Conservation (phyloP, 768 basidiomycete species). For the Tulasnella sp. region DNA sequence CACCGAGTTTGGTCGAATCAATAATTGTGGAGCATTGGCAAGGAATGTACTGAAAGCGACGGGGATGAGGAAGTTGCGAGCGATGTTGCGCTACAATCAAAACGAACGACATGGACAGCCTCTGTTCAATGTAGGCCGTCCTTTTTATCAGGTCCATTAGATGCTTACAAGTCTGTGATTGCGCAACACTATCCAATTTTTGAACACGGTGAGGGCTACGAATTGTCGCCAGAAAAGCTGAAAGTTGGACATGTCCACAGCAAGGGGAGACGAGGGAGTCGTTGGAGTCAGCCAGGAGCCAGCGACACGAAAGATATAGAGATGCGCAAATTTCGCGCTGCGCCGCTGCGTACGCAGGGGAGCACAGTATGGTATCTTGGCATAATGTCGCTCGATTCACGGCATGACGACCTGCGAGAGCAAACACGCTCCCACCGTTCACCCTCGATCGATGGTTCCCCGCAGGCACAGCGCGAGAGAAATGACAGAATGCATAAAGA, state of each 20-base stretch:
- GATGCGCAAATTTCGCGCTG: no score
- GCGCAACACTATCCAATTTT: slow-evolving; percentile 24
- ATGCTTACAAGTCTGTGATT: slow-evolving; percentile 19
- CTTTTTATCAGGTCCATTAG: neutral
- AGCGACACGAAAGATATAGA: no score
- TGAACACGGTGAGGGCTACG: neutral
- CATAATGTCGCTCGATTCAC: no score
- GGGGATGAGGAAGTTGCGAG: slow-evolving; percentile 24
- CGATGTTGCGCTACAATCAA: slow-evolving; percentile 20
- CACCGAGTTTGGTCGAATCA: slow-evolving; percentile 16
- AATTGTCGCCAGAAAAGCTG: slow-evolving; percentile 2
- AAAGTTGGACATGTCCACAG: neutral
- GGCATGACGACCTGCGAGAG: no score
- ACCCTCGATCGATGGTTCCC: no score
- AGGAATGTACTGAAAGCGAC: slow-evolving; percentile 26
- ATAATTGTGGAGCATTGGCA: slow-evolving; percentile 21
- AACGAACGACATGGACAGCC: neutral
- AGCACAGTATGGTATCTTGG: no score
- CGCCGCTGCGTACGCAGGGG: no score
- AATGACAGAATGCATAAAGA: no score
- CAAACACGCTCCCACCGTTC: no score
- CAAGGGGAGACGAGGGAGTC: neutral
- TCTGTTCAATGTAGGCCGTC: neutral
- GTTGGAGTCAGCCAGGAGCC: no score
- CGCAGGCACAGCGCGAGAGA: no score